phyloP scores from a whole-genome alignment of 345 rosid species.

The Brassica juncea region DNA sequence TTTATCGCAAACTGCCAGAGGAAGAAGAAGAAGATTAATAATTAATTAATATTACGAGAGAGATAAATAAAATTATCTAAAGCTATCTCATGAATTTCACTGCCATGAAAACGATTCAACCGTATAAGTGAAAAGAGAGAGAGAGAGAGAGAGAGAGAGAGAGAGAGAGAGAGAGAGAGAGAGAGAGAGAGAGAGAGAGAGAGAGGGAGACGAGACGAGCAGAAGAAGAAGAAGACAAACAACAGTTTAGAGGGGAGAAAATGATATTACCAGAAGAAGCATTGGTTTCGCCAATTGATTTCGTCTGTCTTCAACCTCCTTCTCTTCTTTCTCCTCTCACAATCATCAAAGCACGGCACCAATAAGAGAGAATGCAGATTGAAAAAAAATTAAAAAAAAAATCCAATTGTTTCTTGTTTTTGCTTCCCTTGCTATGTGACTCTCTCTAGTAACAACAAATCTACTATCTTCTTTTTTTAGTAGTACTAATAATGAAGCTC shows the following conservation, averaged over 20 bases:
- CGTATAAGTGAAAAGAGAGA: not conserved
- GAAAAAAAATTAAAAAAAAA: not conserved
- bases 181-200: too few relatives aligned
- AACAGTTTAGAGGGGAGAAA: not conserved
- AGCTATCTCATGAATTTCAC: slow-evolving; percentile 35
- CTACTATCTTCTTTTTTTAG: not conserved
- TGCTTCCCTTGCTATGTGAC: not conserved
- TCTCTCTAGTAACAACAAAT: slow-evolving; percentile 18
- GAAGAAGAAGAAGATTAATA: not conserved
- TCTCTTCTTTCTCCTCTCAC: slow-evolving; percentile 43
- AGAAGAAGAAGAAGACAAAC: slow-evolving; percentile 21
- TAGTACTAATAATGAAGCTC: not conserved
- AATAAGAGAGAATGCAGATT: not conserved
- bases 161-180: too few relatives aligned
- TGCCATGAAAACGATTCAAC: slow-evolving; percentile 34
- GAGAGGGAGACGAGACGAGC: slow-evolving; percentile 33
- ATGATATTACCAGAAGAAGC: slow-evolving; percentile 23
- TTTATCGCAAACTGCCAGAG: slow-evolving; percentile 26
- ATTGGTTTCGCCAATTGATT: slow-evolving; percentile 26
- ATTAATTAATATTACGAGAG: not conserved
- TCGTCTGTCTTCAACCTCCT: slow-evolving; percentile 27
- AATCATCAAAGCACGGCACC: slow-evolving; percentile 36
- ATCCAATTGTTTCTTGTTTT: not conserved
- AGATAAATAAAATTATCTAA: not conserved
- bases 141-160: too few relatives aligned